Evolutionary conservation across 2,329 filamentous ascomycete species (phyloP).

Genomic region (Moelleriella libera): DNA sequence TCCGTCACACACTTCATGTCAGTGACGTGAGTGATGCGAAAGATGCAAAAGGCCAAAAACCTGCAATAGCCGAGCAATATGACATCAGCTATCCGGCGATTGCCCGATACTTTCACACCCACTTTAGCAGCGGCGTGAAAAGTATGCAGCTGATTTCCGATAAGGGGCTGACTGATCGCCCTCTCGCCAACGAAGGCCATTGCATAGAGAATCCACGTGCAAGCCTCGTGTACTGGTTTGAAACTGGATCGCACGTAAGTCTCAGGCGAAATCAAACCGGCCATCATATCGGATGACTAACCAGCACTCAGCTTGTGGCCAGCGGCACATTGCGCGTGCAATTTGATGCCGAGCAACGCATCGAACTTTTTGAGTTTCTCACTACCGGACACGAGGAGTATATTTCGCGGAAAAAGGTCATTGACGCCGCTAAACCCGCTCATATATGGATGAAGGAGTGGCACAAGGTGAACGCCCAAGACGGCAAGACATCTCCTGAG

Average conservation of each 20-base stretch:
- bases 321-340: conserved; percentile 65
- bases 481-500: conserved; percentile 46
- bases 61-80: conserved; percentile 78
- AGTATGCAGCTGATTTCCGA: conserved; percentile 80
- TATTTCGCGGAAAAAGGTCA: conserved; percentile 53
- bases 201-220: conserved; percentile 64
- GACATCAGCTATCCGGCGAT: conserved; percentile 74
- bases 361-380: conserved; percentile 75
- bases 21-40: conserved; percentile 40
- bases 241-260: conserved; percentile 67
- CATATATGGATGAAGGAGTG: conserved; percentile 55
- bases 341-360: conserved; percentile 65
- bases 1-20: conserved; percentile 56
- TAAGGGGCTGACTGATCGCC: conserved; percentile 39
- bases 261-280: too few relatives aligned
- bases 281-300: too few relatives aligned
- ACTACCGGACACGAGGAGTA: conserved; percentile 71
- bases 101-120: conserved; percentile 77
- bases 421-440: conserved; percentile 45
- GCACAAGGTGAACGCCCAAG: conserved; percentile 41
- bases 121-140: conserved; percentile 75
- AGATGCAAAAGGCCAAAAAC: too few relatives aligned
- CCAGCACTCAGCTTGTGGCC: conserved; percentile 49
- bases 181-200: conserved; percentile 48
- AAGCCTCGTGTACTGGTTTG: conserved; percentile 81